Base-by-base conservation (phyloP, 2,329 filamentous ascomycete species). In the Tolypocladium tropicale region DNA sequence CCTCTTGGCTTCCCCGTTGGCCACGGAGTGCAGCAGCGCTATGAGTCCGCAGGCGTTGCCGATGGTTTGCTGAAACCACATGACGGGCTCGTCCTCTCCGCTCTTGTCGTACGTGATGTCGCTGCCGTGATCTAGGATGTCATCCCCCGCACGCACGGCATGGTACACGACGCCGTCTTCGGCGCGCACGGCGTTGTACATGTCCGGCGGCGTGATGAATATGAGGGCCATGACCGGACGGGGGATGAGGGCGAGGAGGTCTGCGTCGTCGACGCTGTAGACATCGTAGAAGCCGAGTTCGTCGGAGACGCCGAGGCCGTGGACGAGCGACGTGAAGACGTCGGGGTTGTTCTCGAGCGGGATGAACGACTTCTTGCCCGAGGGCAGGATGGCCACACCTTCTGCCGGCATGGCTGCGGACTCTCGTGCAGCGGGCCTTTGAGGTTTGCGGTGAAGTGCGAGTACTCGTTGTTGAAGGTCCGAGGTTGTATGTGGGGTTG, bases 21-120 rank as follows among this genome's bases (percentile, higher is more conserved):
- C 80, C 1, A 88, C 79, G 18, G 81, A 82, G 68, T 95, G 90
- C 10, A 95, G 70, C 6, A 94, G 75, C 0, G 84, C 90, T 65
- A 91, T 90, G 25, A 92, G 79, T 0, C 90, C 90, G 67, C 89
- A 95, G 1, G 89, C 88, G 67, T 94, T 86, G 57, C 84, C 81
- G 64, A 95, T 94, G 0, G 88, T 94, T 70, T 95, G 90, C 65
- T 85, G 85, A 74, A 90, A 94, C 89, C 89, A 95, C 21, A 89
- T 74, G 1, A 92, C 83, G 7, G 87, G 81, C 63, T 92, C 87
- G 0, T 72, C 67, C 6, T 65, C 62, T 2, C 70, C 71, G 9
- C 61, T 59, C 25, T 66, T 65, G 36, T 65, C 57, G 59, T 75
- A 74, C 1, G 67, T 68, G 33, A 68, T 37, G 11, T 64, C 60